A percentile compares a stretch with the other conserved stretches of the same genome.
Evolutionary conservation across 176 grass and related monocot genomes (phyloP).

Genomic region (Chrysopogon serrulatus): DNA sequence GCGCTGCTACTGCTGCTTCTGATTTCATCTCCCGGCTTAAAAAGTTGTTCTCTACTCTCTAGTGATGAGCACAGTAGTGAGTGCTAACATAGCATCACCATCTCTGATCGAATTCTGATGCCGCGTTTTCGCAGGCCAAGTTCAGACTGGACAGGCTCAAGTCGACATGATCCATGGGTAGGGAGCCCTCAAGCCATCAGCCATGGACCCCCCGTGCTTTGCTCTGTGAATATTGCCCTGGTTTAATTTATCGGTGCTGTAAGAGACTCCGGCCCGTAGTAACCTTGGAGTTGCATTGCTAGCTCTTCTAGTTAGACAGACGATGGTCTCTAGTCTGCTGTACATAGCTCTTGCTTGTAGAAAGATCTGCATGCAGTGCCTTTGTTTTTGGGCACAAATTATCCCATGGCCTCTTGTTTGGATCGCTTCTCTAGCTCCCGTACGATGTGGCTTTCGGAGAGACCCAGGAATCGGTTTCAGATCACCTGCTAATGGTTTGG

Average conservation of each 20-base stretch:
- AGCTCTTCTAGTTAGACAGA: background rate
- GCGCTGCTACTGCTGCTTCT: background rate
- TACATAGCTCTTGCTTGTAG: background rate
- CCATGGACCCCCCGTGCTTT: background rate
- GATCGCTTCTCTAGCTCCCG: background rate
- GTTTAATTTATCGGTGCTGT: background rate
- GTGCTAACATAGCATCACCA: background rate
- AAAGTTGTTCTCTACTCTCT: background rate
- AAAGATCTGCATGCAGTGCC: background rate
- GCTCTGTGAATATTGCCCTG: slow-evolving; percentile 15
- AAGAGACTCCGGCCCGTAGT: background rate
- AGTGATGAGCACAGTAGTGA: background rate
- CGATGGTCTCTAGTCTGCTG: background rate
- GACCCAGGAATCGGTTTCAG: background rate
- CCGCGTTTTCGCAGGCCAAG: slow-evolving; percentile 46
- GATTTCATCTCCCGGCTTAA: too few species aligned
- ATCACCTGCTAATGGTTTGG: too few species aligned
- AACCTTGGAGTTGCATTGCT: background rate
- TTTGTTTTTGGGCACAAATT: too few species aligned
- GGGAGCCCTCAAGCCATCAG: background rate
- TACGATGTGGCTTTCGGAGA: background rate
- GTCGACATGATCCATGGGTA: slow-evolving; percentile 42
- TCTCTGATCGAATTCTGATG: background rate
- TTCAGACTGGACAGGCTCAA: slow-evolving; percentile 75
- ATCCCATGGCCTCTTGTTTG: background rate